A percentile compares a stretch with the other conserved stretches of the same genome.
phyloP scores from a whole-genome alignment of 1,284 basidiomycete genomes.

The Takashimella tepidaria region DNA sequence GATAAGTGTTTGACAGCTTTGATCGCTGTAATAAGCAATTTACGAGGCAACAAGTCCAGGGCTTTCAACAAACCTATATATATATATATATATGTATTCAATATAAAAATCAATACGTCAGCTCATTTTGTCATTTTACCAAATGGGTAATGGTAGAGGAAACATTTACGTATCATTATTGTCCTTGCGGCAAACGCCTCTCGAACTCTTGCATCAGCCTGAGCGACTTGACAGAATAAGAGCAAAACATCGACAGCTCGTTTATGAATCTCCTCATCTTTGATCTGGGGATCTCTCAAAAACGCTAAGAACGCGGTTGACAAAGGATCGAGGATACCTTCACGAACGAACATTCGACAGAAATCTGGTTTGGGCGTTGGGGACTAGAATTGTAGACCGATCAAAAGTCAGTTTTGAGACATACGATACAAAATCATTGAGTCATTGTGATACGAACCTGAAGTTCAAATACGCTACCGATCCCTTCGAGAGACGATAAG shows the following conservation, averaged over 20 bases:
- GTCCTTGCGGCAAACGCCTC: slow-evolving; percentile 84
- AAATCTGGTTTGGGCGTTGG: slow-evolving; percentile 97
- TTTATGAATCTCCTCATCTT: slow-evolving; percentile 67
- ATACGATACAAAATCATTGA: neutral
- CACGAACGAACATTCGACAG: slow-evolving; percentile 94
- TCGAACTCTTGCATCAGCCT: slow-evolving; percentile 85
- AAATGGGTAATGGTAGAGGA: slow-evolving; percentile 1
- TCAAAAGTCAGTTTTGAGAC: neutral
- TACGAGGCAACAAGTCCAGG: slow-evolving; percentile 73
- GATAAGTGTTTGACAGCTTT: slow-evolving; percentile 95
- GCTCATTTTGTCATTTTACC: no score
- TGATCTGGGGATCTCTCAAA: slow-evolving; percentile 62
- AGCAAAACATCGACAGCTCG: slow-evolving; percentile 86
- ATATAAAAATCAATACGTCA: neutral
- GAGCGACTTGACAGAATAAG: slow-evolving; percentile 91
- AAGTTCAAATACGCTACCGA: slow-evolving; percentile 90
- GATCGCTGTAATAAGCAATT: slow-evolving; percentile 79
- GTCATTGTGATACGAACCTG: slow-evolving; percentile 49
- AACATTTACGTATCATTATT: slow-evolving; percentile 72
- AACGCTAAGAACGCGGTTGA: slow-evolving; percentile 84
- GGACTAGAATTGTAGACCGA: slow-evolving; percentile 54
- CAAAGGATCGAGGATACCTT: slow-evolving; percentile 87
- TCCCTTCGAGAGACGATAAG: slow-evolving; percentile 87
- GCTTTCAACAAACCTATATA: slow-evolving; percentile 69
- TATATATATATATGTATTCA: slow-evolving; percentile 46